These are phyloP conservation scores for Rubroboletus pulcherrimus DNA, from an alignment of 768 basidiomycete species.

Conservation along the genomic window DNA sequence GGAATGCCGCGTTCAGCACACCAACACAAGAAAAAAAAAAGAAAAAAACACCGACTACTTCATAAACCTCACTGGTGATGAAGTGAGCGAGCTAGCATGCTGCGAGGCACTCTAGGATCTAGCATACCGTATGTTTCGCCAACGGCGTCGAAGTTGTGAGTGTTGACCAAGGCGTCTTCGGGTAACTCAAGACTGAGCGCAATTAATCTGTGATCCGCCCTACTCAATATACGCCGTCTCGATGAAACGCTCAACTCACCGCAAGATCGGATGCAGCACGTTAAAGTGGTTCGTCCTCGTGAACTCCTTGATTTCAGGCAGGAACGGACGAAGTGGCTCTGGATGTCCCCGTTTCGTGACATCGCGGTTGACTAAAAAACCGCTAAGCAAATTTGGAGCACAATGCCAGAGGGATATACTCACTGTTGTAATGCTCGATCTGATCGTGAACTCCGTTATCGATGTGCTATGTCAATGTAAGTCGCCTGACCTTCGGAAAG, in stretches of 20 bases:
- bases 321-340: constrained; percentile 42
- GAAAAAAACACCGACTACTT: constrained; percentile 49
- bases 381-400: not conserved
- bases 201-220: constrained; percentile 35
- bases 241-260: constrained; percentile 24
- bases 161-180: constrained; percentile 46
- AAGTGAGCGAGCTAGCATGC: not conserved
- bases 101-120: not conserved
- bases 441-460: constrained; percentile 62
- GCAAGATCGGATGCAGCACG: constrained; percentile 46
- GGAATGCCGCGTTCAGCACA: not conserved
- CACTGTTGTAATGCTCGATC: constrained; percentile 61
- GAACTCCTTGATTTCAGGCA: constrained; percentile 52
- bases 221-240: not conserved
- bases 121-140: constrained; percentile 42
- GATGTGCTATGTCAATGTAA: constrained; percentile 43
- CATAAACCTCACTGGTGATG: constrained; percentile 53
- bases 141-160: constrained; percentile 41
- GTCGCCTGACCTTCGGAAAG: not conserved
- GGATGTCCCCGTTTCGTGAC: constrained; percentile 48
- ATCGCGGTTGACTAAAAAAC: constrained; percentile 45
- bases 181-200: constrained; percentile 52
- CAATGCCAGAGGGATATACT: constrained; percentile 10
- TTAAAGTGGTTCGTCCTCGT: constrained; percentile 49
- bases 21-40: not conserved